Base-by-base conservation (phyloP, 805 yeast species). In the Deakozyma indianensis region DNA sequence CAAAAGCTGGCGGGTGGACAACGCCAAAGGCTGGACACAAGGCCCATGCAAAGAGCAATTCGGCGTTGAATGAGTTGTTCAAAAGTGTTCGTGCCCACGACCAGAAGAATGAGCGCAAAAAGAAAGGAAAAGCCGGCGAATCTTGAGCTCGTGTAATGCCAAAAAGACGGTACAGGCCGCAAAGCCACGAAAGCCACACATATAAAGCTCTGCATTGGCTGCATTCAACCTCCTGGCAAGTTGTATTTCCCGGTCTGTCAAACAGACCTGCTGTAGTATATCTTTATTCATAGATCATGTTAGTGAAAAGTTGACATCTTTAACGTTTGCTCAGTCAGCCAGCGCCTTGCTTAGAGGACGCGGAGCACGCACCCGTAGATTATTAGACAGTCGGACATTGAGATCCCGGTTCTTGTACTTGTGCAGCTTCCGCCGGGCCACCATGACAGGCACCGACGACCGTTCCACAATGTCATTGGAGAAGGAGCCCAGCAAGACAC, bases 361-460 rank as follows among this genome's bases (percentile, higher is more conserved):
- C 3, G 42, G 24, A 27, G 28, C 52, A 16, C 51, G 56, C 5
- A 46, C 55, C 16, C 64, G 54, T 24, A 62, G 49, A 44, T 61
- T 62, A 47, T 62, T 62, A 25, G 61, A 56, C 49, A 62, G 48
- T 16, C 62, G 55, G 4, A 57, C 62, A 28, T 77, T 67, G 59
- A 77, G 73, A 25, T 72, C 72, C 60, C 75, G 73, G 53, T 79
- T 70, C 48, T 78, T 74, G 50, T 78, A 70, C 63, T 80, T 80
- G 65, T 80, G 80, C 56, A 82, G 68, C 58, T 79, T 81, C 52
- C 75, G 74, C 48, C 83, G 69, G 20, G 82, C 90, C 43, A 81
- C 88, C 90, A 81, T 81, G 21, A 81, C 88, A 0, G 90, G 88
- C 2, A 78, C 84, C 16, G 78, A 65, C 53, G 80, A 74, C 58